Evolutionary conservation across 805 yeast genomes (phyloP).

Genomic region (Candida corydali): DNA sequence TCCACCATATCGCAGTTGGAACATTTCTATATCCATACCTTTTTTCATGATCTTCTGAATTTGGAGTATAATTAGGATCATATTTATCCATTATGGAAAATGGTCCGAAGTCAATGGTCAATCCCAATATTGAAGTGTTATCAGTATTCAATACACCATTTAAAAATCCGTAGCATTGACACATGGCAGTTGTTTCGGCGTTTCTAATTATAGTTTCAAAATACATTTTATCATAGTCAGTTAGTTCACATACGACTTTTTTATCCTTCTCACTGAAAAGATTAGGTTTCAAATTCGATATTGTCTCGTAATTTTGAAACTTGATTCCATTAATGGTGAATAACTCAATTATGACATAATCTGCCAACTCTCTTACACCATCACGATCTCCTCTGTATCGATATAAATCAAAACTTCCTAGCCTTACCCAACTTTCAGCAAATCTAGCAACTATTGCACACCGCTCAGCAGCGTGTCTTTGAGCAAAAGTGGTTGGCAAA

Average conservation of each 20-base stretch:
- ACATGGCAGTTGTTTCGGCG: conserved; percentile 71
- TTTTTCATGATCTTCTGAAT: conserved; percentile 71
- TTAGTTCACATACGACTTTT: conserved; percentile 31
- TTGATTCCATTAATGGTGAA: conserved; percentile 35
- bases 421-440: conserved; percentile 81
- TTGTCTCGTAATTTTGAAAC: conserved; percentile 24
- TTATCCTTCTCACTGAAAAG: conserved; percentile 15
- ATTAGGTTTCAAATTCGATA: conserved; percentile 17
- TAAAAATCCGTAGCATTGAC: conserved; percentile 90
- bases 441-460: conserved; percentile 84
- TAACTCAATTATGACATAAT: conserved; percentile 67
- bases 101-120: conserved; percentile 92
- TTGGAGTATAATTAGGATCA: conserved; percentile 80
- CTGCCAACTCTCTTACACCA: conserved; percentile 60
- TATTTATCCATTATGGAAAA: conserved; percentile 86
- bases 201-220: conserved; percentile 68
- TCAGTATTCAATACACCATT: conserved; percentile 96
- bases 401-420: conserved; percentile 85
- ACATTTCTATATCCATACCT: conserved; percentile 81
- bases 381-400: conserved; percentile 66
- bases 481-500: conserved; percentile 75
- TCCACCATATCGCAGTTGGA: conserved; percentile 92
- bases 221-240: conserved; percentile 68
- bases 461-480: conserved; percentile 64
- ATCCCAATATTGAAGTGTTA: conserved; percentile 84